Evolutionary conservation across 768 basidiomycete genomes (phyloP).

Genomic region (Tulasnella sp.): DNA sequence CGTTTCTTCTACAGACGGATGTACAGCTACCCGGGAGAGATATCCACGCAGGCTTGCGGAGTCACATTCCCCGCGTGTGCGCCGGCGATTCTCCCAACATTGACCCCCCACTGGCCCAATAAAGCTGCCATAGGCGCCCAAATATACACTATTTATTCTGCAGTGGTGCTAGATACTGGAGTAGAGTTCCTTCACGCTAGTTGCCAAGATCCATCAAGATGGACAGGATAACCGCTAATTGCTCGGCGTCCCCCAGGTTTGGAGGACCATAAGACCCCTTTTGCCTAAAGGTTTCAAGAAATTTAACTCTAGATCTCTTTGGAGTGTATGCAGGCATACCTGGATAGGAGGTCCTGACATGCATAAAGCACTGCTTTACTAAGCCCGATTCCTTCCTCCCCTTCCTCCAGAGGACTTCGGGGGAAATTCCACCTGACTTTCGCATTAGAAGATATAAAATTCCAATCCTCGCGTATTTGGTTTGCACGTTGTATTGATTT

Average conservation of each 20-base stretch:
- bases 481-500: not conserved
- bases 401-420: not conserved
- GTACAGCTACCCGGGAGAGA: no score
- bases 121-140: not conserved
- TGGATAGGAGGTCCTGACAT: not conserved
- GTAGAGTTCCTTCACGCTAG: not conserved
- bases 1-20: no score
- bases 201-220: not conserved
- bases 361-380: not conserved
- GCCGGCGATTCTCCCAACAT: no score
- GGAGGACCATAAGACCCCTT: not conserved
- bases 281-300: not conserved
- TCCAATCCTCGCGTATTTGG: not conserved
- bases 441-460: not conserved
- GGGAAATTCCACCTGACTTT: not conserved
- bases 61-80: no score
- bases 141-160: not conserved
- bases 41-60: no score
- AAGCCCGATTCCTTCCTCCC: not conserved
- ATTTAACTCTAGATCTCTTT: no score
- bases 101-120: not conserved
- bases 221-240: not conserved
- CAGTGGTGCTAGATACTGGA: not conserved
- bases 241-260: not conserved
- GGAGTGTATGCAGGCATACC: not conserved